Evolutionary conservation across 345 rosid genomes (phyloP).

Genomic region (Fremontodendron californicum): DNA sequence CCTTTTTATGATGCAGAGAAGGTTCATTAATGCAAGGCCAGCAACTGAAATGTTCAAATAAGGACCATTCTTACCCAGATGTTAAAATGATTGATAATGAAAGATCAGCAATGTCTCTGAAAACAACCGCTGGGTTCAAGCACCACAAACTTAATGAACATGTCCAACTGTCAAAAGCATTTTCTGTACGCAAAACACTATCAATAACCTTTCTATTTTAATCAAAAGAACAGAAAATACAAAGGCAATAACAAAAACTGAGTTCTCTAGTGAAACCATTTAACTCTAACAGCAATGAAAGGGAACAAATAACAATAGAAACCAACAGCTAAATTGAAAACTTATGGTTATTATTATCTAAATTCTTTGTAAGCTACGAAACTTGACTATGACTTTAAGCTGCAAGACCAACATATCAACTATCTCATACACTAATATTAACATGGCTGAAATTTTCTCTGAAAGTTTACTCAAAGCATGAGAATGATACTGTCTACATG

Average conservation of each 20-base stretch:
- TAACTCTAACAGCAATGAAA: background rate
- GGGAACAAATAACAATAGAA: background rate
- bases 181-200: conserved; percentile 43
- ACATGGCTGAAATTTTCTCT: background rate
- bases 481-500: background rate
- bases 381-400: background rate
- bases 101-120: conserved; percentile 77
- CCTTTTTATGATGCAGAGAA: conserved; percentile 7
- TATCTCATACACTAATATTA: background rate
- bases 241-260: background rate
- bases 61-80: conserved; percentile 67
- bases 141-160: conserved; percentile 87
- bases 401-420: background rate
- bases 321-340: background rate
- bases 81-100: conserved; percentile 89
- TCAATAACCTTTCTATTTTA: background rate
- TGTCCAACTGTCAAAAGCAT: conserved; percentile 49
- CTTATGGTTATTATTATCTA: background rate
- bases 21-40: background rate
- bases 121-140: conserved; percentile 94
- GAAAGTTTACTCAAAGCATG: conserved; percentile 1
- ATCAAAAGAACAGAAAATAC: background rate
- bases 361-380: background rate
- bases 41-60: background rate
- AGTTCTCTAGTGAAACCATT: background rate